Evolutionary conservation across 176 grass and related monocot species (phyloP), one percentile per base, ranked within the genome.

Genomic region (Rhynchospora breviuscula): DNA sequence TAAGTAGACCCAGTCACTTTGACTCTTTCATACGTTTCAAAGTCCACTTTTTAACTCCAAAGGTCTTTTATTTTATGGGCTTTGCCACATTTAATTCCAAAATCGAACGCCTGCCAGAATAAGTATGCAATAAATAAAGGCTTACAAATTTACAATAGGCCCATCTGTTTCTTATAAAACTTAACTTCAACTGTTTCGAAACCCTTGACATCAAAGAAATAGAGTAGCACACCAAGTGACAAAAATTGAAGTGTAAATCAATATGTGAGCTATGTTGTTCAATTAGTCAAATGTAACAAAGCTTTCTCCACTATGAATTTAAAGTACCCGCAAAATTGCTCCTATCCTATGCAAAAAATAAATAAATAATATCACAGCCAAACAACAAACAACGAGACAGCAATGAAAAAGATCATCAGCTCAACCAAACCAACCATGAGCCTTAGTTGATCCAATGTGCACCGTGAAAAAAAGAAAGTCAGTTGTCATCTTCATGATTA

Each of bases 401-500:
- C 8, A 49, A 48, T 49, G 44, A 56, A 77, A 14, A 56, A 57
- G 26, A 67, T 75, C 6, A 78, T 78, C 48, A 78, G 23, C 73
- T 29, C 12, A 78, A 57, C 48, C 48, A 57, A 78, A 31, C 48
- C 2, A 78, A 35, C 31, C 4, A 78, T 10, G 14, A 78, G 54
- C 46, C 46, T 12, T 56, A 26, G 23, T 29, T 29, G 26, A 29
- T 29, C 26, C 26, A 29, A 29, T 29, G 26, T 29, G 26, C 26
- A 29, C 26, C 1, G 26, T 29, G 26, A 29, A 29, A 8, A 56
- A 78, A 76, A 31, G 23, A 71, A 13, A 14, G 51, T 78, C 73
- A 78, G 8, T 11, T 57, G 12, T 35, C 73, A 66, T 84, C 47
- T 84, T 84, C 63, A 68, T 77, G 56, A 81, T 48, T 43, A 49